These are phyloP conservation scores for Paecilomyces variotii DNA, from an alignment of 2,329 filamentous ascomycete species.

Conservation along the genomic window DNA sequence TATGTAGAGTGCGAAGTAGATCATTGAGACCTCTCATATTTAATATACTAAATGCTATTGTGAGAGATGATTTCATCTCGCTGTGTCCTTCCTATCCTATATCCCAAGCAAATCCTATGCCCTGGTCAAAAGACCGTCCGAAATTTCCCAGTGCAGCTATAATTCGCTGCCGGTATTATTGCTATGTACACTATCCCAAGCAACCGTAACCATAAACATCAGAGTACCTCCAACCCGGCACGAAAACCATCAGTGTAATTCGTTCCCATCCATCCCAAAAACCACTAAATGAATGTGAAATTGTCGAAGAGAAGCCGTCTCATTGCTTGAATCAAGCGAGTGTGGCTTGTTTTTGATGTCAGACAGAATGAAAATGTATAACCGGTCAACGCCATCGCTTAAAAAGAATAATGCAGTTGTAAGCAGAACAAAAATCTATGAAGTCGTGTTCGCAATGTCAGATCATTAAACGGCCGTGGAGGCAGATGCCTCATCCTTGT, in stretches of 20 bases:
- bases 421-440: background rate
- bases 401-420: constrained; percentile 5
- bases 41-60: background rate
- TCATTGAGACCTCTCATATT: background rate
- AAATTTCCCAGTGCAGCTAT: background rate
- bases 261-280: background rate
- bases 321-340: background rate
- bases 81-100: background rate
- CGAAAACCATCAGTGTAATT: background rate
- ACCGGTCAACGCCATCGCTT: constrained; percentile 12
- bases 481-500: background rate
- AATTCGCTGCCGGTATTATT: background rate
- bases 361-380: background rate
- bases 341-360: background rate
- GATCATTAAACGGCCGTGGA: background rate
- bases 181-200: background rate
- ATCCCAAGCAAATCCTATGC: background rate
- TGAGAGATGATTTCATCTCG: background rate
- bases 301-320: background rate
- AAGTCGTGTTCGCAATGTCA: background rate
- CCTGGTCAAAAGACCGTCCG: background rate
- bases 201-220: background rate
- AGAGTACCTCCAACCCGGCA: background rate
- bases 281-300: background rate
- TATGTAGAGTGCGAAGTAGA: background rate